phyloP scores from a whole-genome alignment of 2,329 filamentous ascomycete species.

The Hymenoscyphus fructigenus region DNA sequence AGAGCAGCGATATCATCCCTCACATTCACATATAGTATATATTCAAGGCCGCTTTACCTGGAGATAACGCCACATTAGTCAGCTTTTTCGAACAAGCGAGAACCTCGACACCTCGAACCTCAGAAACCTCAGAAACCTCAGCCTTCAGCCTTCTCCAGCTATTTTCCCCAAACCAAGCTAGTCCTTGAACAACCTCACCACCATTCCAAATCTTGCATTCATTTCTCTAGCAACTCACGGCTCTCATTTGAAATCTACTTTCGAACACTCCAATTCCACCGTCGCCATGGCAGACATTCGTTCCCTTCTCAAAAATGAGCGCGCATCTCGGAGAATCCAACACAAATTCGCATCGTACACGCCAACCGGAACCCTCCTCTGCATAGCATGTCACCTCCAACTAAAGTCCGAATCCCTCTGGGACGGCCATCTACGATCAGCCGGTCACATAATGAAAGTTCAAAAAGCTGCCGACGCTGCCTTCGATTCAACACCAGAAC shows the following conservation, averaged over 20 bases:
- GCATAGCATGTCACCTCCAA: constrained; percentile 62
- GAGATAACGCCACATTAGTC: constrained; percentile 3
- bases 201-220: constrained; percentile 1
- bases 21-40: no score
- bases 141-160: constrained; percentile 1
- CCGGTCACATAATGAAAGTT: constrained; percentile 43
- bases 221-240: background rate
- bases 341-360: constrained; percentile 70
- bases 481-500: constrained; percentile 11
- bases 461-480: constrained; percentile 28
- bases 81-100: constrained; percentile 6
- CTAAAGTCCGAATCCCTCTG: constrained; percentile 67
- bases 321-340: constrained; percentile 69
- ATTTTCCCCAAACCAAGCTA: background rate
- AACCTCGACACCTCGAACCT: constrained; percentile 4
- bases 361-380: constrained; percentile 65
- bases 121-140: constrained; percentile 8
- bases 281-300: constrained; percentile 72
- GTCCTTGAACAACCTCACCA: background rate
- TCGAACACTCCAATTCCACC: background rate
- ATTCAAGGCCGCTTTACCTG: background rate
- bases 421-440: constrained; percentile 58
- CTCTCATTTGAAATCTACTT: background rate
- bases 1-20: background rate
- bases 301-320: constrained; percentile 74